These are phyloP conservation scores for Gossypioides kirkii DNA, from an alignment of 345 rosid genomes.

Conservation along the genomic window DNA sequence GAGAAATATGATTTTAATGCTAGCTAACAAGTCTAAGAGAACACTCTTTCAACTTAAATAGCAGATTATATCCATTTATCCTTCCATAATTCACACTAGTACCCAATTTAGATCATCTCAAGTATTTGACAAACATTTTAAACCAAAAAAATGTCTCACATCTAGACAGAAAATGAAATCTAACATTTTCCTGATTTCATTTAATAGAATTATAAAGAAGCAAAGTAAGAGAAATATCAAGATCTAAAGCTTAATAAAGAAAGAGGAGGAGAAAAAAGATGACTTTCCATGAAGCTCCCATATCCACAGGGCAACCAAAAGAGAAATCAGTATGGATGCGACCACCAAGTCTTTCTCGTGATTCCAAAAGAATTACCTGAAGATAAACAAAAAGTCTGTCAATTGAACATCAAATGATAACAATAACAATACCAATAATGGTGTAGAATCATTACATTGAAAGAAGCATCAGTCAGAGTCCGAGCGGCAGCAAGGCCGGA, in stretches of 20 bases:
- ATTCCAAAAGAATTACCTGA: constrained; percentile 73
- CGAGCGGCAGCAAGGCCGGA: constrained; percentile 89
- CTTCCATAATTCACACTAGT: background rate
- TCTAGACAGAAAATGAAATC: background rate
- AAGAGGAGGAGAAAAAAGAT: background rate
- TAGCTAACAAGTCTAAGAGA: background rate
- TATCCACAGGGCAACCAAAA: constrained; percentile 85
- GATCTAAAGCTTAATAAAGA: background rate
- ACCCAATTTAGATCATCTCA: background rate
- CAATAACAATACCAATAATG: background rate
- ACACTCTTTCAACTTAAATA: background rate
- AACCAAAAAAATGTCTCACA: background rate
- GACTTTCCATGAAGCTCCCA: constrained; percentile 82
- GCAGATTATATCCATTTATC: background rate
- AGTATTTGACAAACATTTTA: background rate
- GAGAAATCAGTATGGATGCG: constrained; percentile 87
- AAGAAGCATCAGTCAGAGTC: constrained; percentile 56
- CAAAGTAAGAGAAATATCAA: background rate
- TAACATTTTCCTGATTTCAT: background rate
- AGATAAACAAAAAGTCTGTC: background rate
- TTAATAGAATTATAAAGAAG: background rate
- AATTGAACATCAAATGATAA: background rate
- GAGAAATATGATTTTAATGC: background rate
- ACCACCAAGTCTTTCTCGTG: constrained; percentile 85
- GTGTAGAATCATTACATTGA: constrained; percentile 34